These are phyloP conservation scores for Thecaphora frezii DNA, from an alignment of 1,284 basidiomycete species.

Conservation along the genomic window DNA sequence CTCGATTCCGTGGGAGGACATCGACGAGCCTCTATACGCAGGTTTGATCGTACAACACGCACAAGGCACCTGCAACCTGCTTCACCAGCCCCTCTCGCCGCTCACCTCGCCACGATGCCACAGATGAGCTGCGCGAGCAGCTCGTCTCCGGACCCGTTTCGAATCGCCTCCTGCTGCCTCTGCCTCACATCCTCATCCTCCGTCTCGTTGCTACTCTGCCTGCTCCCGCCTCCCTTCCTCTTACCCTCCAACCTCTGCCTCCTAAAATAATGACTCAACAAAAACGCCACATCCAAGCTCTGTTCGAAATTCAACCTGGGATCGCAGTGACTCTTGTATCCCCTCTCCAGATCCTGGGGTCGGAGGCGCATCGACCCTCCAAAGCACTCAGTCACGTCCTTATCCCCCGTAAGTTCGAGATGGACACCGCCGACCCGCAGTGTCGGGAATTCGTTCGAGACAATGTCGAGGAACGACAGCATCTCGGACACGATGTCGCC, in stretches of 20 bases:
- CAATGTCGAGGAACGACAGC: conserved; percentile 74
- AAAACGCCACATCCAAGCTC: conserved; percentile 60
- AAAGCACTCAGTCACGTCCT: conserved; percentile 75
- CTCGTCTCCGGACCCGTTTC: conserved; percentile 28
- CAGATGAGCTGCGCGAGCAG: conserved; percentile 32
- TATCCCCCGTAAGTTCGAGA: conserved; percentile 92
- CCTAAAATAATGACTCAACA: conserved; percentile 50
- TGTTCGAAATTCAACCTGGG: conserved; percentile 65
- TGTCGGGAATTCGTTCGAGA: conserved; percentile 34
- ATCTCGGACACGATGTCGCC: conserved; percentile 87
- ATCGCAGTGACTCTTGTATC: conserved; percentile 61
- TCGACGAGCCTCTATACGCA: no score
- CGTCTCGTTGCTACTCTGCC: background rate
- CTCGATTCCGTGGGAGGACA: no score
- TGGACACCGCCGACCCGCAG: conserved; percentile 92
- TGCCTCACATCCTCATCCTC: conserved; percentile 26
- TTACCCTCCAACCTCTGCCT: conserved; percentile 35
- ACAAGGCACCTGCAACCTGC: no score
- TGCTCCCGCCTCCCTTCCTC: background rate
- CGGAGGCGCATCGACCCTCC: conserved; percentile 66
- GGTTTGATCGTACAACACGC: no score
- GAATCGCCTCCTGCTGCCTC: conserved; percentile 35
- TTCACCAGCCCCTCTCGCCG: no score
- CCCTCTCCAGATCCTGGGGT: conserved; percentile 63
- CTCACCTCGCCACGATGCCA: conserved; percentile 12